Evolutionary conservation across 2,329 filamentous ascomycete genomes (phyloP).

Genomic region (Alternaria gaisen): DNA sequence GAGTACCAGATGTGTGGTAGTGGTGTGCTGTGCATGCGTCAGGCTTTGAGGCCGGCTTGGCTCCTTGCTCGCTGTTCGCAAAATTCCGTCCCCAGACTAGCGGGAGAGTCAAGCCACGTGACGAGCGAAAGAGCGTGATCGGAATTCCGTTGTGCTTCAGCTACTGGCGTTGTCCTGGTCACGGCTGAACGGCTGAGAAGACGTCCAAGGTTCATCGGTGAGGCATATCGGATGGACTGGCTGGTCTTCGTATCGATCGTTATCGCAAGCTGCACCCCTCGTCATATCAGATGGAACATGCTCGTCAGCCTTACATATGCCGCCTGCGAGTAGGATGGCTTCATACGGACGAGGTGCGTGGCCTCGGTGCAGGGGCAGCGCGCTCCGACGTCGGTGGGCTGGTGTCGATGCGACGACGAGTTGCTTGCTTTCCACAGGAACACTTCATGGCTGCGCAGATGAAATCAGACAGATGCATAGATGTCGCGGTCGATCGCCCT

Average conservation of each 20-base stretch:
- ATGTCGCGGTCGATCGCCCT: background rate
- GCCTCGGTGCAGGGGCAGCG: conserved; percentile 29
- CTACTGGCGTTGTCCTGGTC: background rate
- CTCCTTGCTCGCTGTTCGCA: background rate
- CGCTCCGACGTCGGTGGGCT: conserved; percentile 28
- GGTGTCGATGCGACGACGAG: conserved; percentile 6
- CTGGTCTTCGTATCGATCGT: background rate
- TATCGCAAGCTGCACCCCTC: conserved; percentile 5
- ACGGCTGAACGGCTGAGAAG: conserved; percentile 1
- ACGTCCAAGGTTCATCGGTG: background rate
- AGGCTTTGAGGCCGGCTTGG: background rate
- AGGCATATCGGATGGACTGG: background rate
- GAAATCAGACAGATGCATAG: background rate
- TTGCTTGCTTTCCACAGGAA: background rate
- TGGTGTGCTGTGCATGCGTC: background rate
- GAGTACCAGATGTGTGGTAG: background rate
- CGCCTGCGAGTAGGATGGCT: conserved; percentile 19
- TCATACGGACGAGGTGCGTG: conserved; percentile 26
- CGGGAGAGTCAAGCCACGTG: conserved; percentile 5
- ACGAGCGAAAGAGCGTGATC: background rate
- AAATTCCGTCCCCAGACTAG: background rate
- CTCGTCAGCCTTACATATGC: conserved; percentile 26
- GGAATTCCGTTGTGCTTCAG: background rate
- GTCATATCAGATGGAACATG: conserved; percentile 16
- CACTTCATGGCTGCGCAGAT: background rate